Percentiles rank a stretch among this genome's conserved stretches.
Conservation (phyloP, 139 green algal genomes). For the Pseudopediastrum boryanum region DNA sequence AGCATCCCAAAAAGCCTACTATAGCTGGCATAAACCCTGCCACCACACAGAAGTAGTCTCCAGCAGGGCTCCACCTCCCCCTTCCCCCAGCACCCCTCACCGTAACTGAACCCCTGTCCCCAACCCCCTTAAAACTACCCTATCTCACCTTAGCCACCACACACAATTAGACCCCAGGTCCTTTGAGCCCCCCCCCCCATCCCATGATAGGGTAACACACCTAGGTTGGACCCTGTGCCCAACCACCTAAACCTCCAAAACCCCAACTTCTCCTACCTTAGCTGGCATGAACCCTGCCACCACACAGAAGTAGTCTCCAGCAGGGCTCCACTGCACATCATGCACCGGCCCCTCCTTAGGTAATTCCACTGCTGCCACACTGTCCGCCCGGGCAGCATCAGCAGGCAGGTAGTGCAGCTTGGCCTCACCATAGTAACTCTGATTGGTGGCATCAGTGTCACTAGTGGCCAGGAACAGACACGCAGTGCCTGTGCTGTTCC, state of each 20-base stretch:
- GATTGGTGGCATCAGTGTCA: conserved; percentile 93
- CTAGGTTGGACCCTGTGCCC: too few relatives aligned
- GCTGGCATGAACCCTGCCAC: conserved; percentile 87
- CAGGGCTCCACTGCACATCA: conserved; percentile 93
- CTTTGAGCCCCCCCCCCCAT: too few relatives aligned
- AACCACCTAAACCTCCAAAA: too few relatives aligned
- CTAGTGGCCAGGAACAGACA: conserved; percentile 80
- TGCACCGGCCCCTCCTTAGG: conserved; percentile 96
- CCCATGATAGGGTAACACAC: too few relatives aligned
- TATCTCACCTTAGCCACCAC: too few relatives aligned
- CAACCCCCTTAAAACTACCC: too few relatives aligned
- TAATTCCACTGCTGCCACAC: conserved; percentile 66
- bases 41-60: too few relatives aligned
- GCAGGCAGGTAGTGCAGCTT: conserved; percentile 86
- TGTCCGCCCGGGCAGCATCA: conserved; percentile 42
- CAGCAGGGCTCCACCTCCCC: too few relatives aligned
- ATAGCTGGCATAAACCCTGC: too few relatives aligned
- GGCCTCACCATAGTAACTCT: conserved; percentile 88
- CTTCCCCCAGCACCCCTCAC: too few relatives aligned
- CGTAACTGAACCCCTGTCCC: too few relatives aligned
- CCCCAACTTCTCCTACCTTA: conserved; percentile 61
- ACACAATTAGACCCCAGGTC: too few relatives aligned
- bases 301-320: conserved; percentile 85
- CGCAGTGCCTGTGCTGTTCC: conserved; percentile 62
- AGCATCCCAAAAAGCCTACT: conserved; percentile 35